These are phyloP conservation scores for Solanum chilense DNA, from an alignment of 257 asterid genomes.

Conservation along the genomic window DNA sequence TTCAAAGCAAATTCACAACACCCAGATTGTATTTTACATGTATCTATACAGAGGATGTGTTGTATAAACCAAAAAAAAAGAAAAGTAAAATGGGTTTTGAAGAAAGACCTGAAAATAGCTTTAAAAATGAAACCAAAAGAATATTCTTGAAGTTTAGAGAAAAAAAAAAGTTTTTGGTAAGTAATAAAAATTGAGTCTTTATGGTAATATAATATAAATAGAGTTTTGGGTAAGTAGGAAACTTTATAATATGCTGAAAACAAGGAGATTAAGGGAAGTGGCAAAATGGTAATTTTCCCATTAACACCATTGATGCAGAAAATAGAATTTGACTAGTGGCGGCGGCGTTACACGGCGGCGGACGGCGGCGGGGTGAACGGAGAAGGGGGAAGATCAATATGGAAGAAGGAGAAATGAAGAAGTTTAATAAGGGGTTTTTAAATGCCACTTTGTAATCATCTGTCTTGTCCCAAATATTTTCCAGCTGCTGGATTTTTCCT, in stretches of 20 bases:
- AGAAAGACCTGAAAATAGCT: slow-evolving; percentile 13
- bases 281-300: slow-evolving; percentile 8
- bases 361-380: background rate
- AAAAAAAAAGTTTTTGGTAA: background rate
- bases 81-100: background rate
- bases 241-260: background rate
- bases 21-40: slow-evolving; percentile 1
- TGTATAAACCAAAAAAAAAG: background rate
- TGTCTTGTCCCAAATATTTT: background rate
- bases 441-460: background rate
- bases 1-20: slow-evolving; percentile 1
- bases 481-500: background rate
- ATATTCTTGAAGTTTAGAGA: background rate
- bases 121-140: slow-evolving; percentile 25
- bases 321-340: background rate
- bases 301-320: background rate
- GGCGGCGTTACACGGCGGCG: background rate
- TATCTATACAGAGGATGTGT: background rate
- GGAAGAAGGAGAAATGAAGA: background rate
- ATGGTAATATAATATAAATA: background rate
- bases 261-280: background rate
- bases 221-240: background rate
- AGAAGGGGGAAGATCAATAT: background rate
- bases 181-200: slow-evolving; percentile 4
- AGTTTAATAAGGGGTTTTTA: background rate